Percentiles rank a stretch among this genome's conserved stretches.
Evolutionary conservation across 306 rosid species (phyloP).

Genomic region (Cicer yamashitae): DNA sequence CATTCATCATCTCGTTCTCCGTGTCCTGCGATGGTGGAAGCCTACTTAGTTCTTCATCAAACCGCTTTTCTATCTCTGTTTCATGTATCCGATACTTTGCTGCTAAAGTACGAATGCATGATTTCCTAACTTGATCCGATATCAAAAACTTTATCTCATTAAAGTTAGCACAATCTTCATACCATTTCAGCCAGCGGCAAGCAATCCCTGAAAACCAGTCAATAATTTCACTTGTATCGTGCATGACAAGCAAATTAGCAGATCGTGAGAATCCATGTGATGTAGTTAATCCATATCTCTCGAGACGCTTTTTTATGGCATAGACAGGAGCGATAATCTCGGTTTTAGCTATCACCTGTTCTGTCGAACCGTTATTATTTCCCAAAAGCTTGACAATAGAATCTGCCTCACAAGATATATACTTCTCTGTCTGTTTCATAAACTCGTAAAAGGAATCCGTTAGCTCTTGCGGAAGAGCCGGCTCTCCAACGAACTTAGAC

Average conservation of each 20-base stretch:
- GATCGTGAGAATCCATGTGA: constrained; percentile 62
- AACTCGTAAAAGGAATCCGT: constrained; percentile 72
- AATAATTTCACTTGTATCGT: constrained; percentile 70
- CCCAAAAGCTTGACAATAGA: constrained; percentile 69
- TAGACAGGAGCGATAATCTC: constrained; percentile 73
- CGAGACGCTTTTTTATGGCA: constrained; percentile 66
- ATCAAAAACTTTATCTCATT: constrained; percentile 69
- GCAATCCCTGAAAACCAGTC: constrained; percentile 82
- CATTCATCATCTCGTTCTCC: constrained; percentile 58
- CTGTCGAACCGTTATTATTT: constrained; percentile 51
- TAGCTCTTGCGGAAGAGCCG: constrained; percentile 77
- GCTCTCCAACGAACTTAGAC: constrained; percentile 69
- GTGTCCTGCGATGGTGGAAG: constrained; percentile 65
- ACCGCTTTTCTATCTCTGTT: constrained; percentile 68
- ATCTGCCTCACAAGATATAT: constrained; percentile 76
- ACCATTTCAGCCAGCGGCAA: constrained; percentile 90
- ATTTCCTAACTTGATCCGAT: constrained; percentile 66
- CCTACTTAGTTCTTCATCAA: constrained; percentile 70
- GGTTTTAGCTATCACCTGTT: constrained; percentile 53
- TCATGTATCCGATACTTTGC: constrained; percentile 76
- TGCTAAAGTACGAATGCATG: constrained; percentile 96
- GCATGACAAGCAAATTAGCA: constrained; percentile 67
- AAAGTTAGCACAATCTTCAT: constrained; percentile 62
- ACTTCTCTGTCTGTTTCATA: constrained; percentile 62
- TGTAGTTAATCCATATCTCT: constrained; percentile 74